These are phyloP conservation scores for Phytophthora idaei DNA, from an alignment of 352 stramenopile genomes.

Conservation along the genomic window DNA sequence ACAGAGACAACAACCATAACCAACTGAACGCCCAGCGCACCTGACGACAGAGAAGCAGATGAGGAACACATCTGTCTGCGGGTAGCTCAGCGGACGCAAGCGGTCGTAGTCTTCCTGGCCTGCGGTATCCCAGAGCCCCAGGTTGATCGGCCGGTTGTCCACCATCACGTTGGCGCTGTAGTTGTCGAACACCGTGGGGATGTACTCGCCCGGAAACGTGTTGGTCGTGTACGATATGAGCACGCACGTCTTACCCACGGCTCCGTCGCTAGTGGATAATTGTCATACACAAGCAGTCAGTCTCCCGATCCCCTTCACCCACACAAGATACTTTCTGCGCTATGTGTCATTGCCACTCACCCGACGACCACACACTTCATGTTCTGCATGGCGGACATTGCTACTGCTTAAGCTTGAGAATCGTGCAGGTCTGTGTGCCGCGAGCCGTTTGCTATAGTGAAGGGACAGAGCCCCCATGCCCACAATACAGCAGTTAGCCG, in stretches of 20 bases:
- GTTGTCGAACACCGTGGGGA: slow-evolving; percentile 96
- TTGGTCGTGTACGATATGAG: slow-evolving; percentile 98
- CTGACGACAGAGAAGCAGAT: slow-evolving; percentile 96
- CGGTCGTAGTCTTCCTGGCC: slow-evolving; percentile 98
- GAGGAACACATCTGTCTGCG: slow-evolving; percentile 96
- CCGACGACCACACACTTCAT: slow-evolving; percentile 95
- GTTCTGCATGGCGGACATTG: slow-evolving; percentile 89
- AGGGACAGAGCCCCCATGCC: slow-evolving; percentile 8
- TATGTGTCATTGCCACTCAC: slow-evolving; percentile 36
- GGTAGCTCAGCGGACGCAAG: slow-evolving; percentile 94
- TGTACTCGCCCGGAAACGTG: slow-evolving; percentile 96
- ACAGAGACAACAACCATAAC: not conserved
- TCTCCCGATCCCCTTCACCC: not conserved
- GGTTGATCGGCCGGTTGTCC: slow-evolving; percentile 94
- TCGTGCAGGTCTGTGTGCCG: slow-evolving; percentile 5
- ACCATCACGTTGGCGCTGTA: slow-evolving; percentile 94
- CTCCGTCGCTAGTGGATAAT: slow-evolving; percentile 83
- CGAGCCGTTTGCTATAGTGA: slow-evolving; percentile 32
- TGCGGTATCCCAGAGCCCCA: slow-evolving; percentile 97
- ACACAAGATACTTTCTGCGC: slow-evolving; percentile 6
- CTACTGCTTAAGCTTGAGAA: slow-evolving; percentile 9
- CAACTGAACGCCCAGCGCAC: slow-evolving; percentile 18
- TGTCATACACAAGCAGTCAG: slow-evolving; percentile 16
- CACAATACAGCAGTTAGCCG: slow-evolving; percentile 18
- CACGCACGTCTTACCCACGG: slow-evolving; percentile 96